Conservation (phyloP, 345 rosid species). For the Limnanthes douglasii region DNA sequence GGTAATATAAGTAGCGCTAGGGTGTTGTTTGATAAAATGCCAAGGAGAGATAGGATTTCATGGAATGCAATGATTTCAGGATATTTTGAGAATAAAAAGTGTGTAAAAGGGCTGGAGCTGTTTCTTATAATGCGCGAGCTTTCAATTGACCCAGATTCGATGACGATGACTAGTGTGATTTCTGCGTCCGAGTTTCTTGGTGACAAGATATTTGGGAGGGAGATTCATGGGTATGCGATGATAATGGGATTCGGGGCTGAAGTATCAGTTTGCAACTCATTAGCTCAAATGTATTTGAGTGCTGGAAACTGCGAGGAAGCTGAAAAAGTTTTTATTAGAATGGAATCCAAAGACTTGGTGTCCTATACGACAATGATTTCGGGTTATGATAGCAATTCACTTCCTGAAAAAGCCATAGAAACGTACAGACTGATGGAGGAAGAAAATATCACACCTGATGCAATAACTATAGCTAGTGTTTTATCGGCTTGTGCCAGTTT, state of each 20-base stretch:
- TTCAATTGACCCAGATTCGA: conserved; percentile 59
- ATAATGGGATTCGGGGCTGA: conserved; percentile 31
- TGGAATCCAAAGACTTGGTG: conserved; percentile 53
- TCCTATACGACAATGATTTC: conserved; percentile 88
- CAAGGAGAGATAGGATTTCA: conserved; percentile 62
- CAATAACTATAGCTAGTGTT: conserved; percentile 48
- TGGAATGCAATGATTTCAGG: conserved; percentile 95
- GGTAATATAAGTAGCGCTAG: conserved; percentile 35
- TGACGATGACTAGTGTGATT: conserved; percentile 77
- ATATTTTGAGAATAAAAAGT: conserved; percentile 61
- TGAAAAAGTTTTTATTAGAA: conserved; percentile 35
- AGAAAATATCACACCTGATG: conserved; percentile 42
- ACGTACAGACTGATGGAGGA: conserved; percentile 47
- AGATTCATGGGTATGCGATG: conserved; percentile 44
- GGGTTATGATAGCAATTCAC: conserved; percentile 37
- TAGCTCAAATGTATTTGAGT: conserved; percentile 56
- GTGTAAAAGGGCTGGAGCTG: conserved; percentile 44
- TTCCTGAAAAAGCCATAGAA: conserved; percentile 38
- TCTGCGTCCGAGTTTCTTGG: conserved; percentile 56
- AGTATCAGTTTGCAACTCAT: conserved; percentile 49
- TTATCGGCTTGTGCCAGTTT: conserved; percentile 53
- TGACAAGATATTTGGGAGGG: conserved; percentile 44
- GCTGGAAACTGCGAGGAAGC: conserved; percentile 36
- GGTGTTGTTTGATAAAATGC: conserved; percentile 58
- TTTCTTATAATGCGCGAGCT: conserved; percentile 53